phyloP scores from a whole-genome alignment of 768 basidiomycete genomes.

The Mycena polygramma region DNA sequence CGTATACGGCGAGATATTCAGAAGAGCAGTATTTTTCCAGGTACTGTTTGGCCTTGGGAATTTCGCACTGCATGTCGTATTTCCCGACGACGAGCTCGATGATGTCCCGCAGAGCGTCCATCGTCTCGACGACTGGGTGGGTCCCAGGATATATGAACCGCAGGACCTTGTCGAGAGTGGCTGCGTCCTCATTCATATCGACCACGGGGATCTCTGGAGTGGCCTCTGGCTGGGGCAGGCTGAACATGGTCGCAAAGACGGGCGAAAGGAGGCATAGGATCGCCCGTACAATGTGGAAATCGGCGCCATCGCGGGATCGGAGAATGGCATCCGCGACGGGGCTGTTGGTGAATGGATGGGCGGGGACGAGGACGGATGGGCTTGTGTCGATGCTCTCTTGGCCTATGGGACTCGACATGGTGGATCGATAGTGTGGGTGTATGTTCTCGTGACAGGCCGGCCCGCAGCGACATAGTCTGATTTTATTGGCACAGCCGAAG shows the following conservation, averaged over 20 bases:
- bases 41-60: conserved; percentile 6
- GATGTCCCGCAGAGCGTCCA: conserved; percentile 8
- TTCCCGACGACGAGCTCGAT: conserved; percentile 23
- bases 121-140: not conserved
- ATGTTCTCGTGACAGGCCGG: too few relatives aligned
- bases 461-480: too few relatives aligned
- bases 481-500: too few relatives aligned
- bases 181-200: conserved; percentile 2
- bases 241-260: conserved; percentile 42
- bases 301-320: conserved; percentile 38
- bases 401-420: conserved; percentile 6
- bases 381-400: not conserved
- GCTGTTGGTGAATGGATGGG: not conserved
- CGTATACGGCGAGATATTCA: conserved; percentile 1
- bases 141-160: conserved; percentile 21
- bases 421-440: conserved; percentile 7
- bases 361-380: not conserved
- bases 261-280: conserved; percentile 41
- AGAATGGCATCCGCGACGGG: too few relatives aligned
- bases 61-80: conserved; percentile 17
- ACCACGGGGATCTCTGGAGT: not conserved
- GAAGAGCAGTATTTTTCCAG: conserved; percentile 7
- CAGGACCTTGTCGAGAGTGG: conserved; percentile 7
- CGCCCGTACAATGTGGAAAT: conserved; percentile 35
- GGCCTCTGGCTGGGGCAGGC: conserved; percentile 30